A percentile compares a stretch with the other conserved stretches of the same genome.
Conservation (phyloP, 192 early-diverging fungal genomes). For the Fimicolochytrium jonesii region DNA sequence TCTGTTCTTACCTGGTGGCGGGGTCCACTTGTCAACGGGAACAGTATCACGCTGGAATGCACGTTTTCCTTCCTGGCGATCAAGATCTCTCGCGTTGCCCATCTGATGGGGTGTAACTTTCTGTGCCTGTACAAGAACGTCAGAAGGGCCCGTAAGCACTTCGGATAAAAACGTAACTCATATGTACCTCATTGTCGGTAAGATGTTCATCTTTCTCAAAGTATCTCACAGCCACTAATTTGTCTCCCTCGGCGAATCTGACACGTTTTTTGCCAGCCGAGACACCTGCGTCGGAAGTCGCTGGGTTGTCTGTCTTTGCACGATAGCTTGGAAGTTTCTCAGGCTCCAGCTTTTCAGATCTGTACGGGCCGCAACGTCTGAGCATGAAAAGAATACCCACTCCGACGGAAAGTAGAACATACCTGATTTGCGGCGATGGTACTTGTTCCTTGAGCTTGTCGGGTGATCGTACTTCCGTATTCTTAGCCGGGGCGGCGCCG, state of each 20-base stretch:
- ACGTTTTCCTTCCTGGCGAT: slow-evolving; percentile 19
- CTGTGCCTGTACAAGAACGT: background rate
- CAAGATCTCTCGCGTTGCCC: slow-evolving; percentile 19
- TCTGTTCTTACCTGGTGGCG: background rate
- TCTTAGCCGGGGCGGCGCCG: too few species aligned
- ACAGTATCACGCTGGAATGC: background rate
- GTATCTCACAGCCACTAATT: slow-evolving; percentile 12
- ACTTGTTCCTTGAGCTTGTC: too few species aligned
- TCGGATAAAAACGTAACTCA: background rate
- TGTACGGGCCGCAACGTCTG: too few species aligned
- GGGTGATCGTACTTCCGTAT: too few species aligned
- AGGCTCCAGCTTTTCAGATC: too few species aligned
- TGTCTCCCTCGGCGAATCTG: slow-evolving; percentile 11
- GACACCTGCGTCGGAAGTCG: background rate
- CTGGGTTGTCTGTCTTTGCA: background rate
- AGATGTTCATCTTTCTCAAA: slow-evolving; percentile 8
- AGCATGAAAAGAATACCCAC: too few species aligned
- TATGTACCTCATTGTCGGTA: slow-evolving; percentile 2
- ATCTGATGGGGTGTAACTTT: slow-evolving; percentile 8
- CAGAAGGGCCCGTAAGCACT: background rate
- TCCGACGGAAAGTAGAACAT: too few species aligned
- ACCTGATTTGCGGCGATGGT: too few species aligned
- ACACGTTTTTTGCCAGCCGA: slow-evolving; percentile 12
- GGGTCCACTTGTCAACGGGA: background rate
- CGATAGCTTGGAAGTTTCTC: slow-evolving; percentile 26